Evolutionary conservation across 1,139 yeast species (phyloP), one percentile per base, ranked within the genome.

Genomic region (Taphrina flavorubra): DNA sequence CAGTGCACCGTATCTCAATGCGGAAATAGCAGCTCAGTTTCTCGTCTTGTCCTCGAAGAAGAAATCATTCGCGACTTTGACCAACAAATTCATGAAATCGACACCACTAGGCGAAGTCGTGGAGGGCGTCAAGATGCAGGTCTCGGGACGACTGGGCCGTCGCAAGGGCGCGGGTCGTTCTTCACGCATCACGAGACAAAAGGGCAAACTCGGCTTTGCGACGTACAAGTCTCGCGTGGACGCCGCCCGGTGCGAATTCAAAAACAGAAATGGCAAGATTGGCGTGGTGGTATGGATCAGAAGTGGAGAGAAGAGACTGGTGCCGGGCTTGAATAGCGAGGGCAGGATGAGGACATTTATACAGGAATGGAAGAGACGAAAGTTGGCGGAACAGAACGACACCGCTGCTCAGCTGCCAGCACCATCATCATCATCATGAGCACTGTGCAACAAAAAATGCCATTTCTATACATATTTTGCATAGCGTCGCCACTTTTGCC

Each of bases 1-100:
- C 14, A 63, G 67, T 63, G 67, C 67, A 18, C 67, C 67, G 2
- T 63, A 63, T 36, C 67, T 63, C 44, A 63, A 63, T 53, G 67
- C 67, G 8, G 67, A 63, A 53, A 63, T 63, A 10, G 67, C 67
- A 14, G 67, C 67, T 2, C 67, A 63, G 20, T 63, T 40, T 34
- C 49, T 63, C 31, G 67, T 63, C 36, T 37, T 63, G 46, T 63
- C 67, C 10, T 63, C 67, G 44, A 63, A 55, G 56, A 63, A 63
- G 20, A 56, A 58, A 20, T 57, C 67, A 7, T 63, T 63, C 36
- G 59, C 61, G 10, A 42, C 67, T 5, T 31, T 63, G 47, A 63
- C 67, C n/a, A 63, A 63, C 31, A 46, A 49, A 14, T 63, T 63
- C 51, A 46, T 63, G 55, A 63, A 63, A 61, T 40, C 59, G 42